Conservation (phyloP, 2,329 filamentous ascomycete species). For the Hypoxylon sp. region DNA sequence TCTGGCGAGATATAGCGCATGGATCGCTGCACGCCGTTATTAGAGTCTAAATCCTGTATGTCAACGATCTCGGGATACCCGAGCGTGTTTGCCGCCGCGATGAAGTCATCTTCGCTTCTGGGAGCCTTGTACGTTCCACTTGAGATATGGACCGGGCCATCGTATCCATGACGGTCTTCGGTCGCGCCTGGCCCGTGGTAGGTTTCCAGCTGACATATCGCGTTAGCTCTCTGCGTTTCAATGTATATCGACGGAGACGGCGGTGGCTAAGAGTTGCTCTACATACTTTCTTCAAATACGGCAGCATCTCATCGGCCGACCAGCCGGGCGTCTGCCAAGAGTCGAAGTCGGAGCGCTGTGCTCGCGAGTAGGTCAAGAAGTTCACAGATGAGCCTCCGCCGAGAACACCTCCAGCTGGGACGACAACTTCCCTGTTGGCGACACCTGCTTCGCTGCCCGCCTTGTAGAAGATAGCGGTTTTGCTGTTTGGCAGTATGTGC, state of each 20-base stretch:
- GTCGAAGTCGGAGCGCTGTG: slow-evolving; percentile 40
- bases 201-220: slow-evolving; percentile 60
- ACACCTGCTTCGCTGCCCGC: slow-evolving; percentile 44
- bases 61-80: slow-evolving; percentile 63
- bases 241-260: no score
- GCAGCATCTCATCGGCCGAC: slow-evolving; percentile 48
- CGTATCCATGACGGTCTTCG: slow-evolving; percentile 57
- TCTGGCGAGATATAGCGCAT: slow-evolving; percentile 43
- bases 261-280: no score
- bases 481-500: slow-evolving; percentile 31
- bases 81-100: slow-evolving; percentile 54
- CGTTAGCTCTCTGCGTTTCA: slow-evolving; percentile 38
- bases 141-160: slow-evolving; percentile 64
- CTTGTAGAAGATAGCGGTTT: slow-evolving; percentile 56
- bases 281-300: slow-evolving; percentile 58
- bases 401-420: slow-evolving; percentile 53
- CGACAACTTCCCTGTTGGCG: slow-evolving; percentile 51
- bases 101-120: slow-evolving; percentile 55
- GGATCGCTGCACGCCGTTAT: slow-evolving; percentile 34
- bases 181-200: slow-evolving; percentile 60
- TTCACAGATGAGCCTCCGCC: slow-evolving; percentile 61
- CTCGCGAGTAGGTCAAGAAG: slow-evolving; percentile 49
- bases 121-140: slow-evolving; percentile 56
- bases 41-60: slow-evolving; percentile 57
- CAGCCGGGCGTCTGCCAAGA: slow-evolving; percentile 30